Evolutionary conservation across 2,329 filamentous ascomycete species (phyloP), one percentile per base, ranked within the genome.

Genomic region (Ascochyta pisi): DNA sequence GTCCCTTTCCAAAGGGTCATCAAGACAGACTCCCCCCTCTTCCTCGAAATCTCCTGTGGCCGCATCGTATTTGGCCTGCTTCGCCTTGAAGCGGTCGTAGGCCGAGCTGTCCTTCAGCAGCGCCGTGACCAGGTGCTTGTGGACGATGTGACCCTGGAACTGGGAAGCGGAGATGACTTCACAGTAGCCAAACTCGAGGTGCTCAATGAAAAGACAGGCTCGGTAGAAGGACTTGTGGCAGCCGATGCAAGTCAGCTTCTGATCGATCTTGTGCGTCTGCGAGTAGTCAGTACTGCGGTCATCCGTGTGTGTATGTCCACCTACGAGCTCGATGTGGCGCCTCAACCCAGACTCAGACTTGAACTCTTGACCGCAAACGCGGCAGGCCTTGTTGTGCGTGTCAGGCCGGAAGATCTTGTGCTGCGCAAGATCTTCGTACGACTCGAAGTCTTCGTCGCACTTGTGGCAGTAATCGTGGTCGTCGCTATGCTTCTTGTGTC

Each of bases 311-410:
- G 37, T 16, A 13, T 26, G 6, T 4, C 4, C 34, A 65, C 77
- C 66, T 65, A 85, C 83, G 60, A 77, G 68, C 50, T 77, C 74
- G n/a, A 85, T 77, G 60, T 88, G 85, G 19, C 64, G 64, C 49
- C 81, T 79, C 10, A 82, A 75, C 1, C 83, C 85, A 22, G 77
- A 77, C 3, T 78, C 74, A 26, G 79, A 83, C 57, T 80, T 79
- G 71, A 85, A 86, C 38, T 86, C 83, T 8, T 78, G 67, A 12
- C 81, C 82, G 49, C 85, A 87, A 38, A 85, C 76, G 12, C 83
- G 81, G 66, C 85, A 88, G 46, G 79, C 79, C 41, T 83, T 80
- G 58, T 84, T 81, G 27, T 76, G 77, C 3, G 74, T 66, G 47
- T 70, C 63, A 1, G 73, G 72, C 7, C 62, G 55, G 39, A 59